Evolutionary conservation across 768 basidiomycete genomes (phyloP), one percentile per base, ranked within the genome.

Genomic region (Russula dissimulans): DNA sequence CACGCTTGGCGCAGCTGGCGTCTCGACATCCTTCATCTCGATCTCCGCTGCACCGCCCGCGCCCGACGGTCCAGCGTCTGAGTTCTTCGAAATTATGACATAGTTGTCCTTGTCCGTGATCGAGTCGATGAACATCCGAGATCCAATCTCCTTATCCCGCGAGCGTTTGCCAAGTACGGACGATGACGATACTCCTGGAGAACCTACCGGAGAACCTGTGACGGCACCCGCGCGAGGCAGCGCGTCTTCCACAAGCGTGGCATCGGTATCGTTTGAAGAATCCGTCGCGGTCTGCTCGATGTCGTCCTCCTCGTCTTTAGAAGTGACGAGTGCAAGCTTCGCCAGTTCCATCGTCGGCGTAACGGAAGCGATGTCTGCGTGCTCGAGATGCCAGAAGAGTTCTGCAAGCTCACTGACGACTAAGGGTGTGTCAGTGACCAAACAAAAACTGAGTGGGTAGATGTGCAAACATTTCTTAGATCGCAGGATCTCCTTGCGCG

Each of bases 311-410:
- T 95, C 93, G 62, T 94, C 92, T 67, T 90, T 83, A 3, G 89
- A 88, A 5, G 93, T 93, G 38, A 95, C 86, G 18, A 97, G 80
- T 0, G 93, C 94, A 22, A 95, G 81, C 69, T 97, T 93, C 7
- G 93, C 93, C 18, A 97, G 78, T 66, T 95, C 91, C 47, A 91
- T 74, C 3, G 85, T 85, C 0, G 93, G 93, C 0, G 90, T 91
- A 17, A 97, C 84, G 14, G 91, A 79, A 5, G 83, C 73, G 2
- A 75, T 71, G 47, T 84, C 79, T 57, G 80, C 79, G 63, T 80
- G 82, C 66, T 91, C 87, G 41, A 97, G 78, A 54, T 86, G 77
- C 70, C 77, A 81, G 74, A 94, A 97, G 3, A 97, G 78, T 14
- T 81, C 80, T 8, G 87, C 86, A 12, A 97, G 81, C 56, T 89